Base-by-base conservation (phyloP, 2,329 filamentous ascomycete species). In the Periconia macrospinosa region DNA sequence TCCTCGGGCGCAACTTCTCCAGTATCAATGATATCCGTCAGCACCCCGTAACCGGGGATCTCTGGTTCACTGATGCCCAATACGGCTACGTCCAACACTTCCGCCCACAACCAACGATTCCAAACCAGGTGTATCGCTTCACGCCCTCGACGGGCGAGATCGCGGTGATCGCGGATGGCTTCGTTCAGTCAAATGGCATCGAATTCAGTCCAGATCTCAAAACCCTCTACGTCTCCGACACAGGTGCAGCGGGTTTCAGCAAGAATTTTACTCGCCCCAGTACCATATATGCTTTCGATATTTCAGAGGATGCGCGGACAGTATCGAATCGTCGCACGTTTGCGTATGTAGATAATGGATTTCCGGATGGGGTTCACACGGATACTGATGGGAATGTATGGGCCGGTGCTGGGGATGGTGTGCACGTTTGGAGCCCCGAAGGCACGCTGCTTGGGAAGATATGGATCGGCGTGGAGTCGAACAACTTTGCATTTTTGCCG, bases 311-410 rank as follows among this genome's bases (percentile, higher is more conserved):
- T 53, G 61, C 62, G 20, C 75, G 72, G 59, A 55, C 62, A 1
- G 50, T 79, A 43, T 48, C 60, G 13, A 72, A 74, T 49, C 59
- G 75, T 1, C 58, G 70, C 52, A 76, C 79, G 0, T 88, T 89
- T 61, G 84, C 86, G 0, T 86, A 80, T 55, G 73, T 76, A 2
- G 76, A 81, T 45, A 65, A 75, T 1, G 81, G 83, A 2, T 73
- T 84, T 2, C 84, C 86, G 0, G 86, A 89, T 57, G 86, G 86
- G 9, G 71, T 83, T 55, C 81, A 82, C 57, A 76, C 77, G 41
- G 83, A 85, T 59, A 74, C 73, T 1, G 59, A 77, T 2, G 83
- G 83, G 2, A 84, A 85, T 62, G 78, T 85, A 1, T 85, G 83
- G 68, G 76, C 77, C 23, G 81, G 79, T 0, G 82, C 80, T 54